Evolutionary conservation across 73 alveolate genomes (phyloP).

Genomic region (Loxodes magnus): DNA sequence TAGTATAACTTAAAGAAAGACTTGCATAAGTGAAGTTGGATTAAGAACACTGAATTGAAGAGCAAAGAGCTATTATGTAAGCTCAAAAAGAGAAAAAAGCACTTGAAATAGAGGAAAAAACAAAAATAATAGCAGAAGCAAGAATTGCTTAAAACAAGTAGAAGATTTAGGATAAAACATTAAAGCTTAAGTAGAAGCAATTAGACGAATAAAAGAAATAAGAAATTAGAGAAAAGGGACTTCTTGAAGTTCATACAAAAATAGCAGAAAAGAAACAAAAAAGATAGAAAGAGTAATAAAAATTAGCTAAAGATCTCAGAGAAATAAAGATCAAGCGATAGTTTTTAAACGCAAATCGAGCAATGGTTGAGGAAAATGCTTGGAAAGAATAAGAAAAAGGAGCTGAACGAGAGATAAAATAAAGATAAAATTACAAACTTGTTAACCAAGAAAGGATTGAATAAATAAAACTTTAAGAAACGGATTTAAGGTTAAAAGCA

Average conservation of each 20-base stretch:
- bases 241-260: slow-evolving; percentile 74
- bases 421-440: slow-evolving; percentile 77
- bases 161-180: slow-evolving; percentile 69
- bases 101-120: slow-evolving; percentile 17
- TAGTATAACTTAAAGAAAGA: slow-evolving; percentile 92
- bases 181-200: slow-evolving; percentile 51
- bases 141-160: slow-evolving; percentile 8
- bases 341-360: slow-evolving; percentile 85
- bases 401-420: slow-evolving; percentile 89
- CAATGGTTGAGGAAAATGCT: slow-evolving; percentile 91
- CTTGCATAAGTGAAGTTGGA: slow-evolving; percentile 71
- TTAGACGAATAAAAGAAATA: slow-evolving; percentile 66
- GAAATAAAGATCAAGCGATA: slow-evolving; percentile 88
- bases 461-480: slow-evolving; percentile 75
- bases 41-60: slow-evolving; percentile 65
- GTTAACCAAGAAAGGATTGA: slow-evolving; percentile 75
- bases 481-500: slow-evolving; percentile 50
- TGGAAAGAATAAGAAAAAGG: slow-evolving; percentile 95
- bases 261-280: slow-evolving; percentile 72
- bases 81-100: slow-evolving; percentile 47
- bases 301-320: slow-evolving; percentile 86
- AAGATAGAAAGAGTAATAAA: slow-evolving; percentile 84
- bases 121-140: slow-evolving; percentile 6
- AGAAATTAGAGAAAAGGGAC: slow-evolving; percentile 85
- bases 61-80: slow-evolving; percentile 74